phyloP scores from a whole-genome alignment of 2,329 filamentous ascomycete genomes.

The Colletotrichum spaethianum region DNA sequence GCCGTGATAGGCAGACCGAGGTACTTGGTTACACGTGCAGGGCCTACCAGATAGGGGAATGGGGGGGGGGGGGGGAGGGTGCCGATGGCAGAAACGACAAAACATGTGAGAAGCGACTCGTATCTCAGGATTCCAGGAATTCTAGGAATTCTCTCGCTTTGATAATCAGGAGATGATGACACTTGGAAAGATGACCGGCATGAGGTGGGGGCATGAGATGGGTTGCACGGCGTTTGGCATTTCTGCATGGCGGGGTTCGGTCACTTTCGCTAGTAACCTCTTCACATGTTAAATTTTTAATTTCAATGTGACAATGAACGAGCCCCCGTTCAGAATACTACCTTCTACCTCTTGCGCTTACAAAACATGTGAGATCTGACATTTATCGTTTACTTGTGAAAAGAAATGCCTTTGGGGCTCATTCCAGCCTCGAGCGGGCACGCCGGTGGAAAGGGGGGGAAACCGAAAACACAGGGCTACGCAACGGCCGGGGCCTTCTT shows the following conservation, averaged over 20 bases:
- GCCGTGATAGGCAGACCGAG: not conserved
- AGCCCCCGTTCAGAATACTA: not conserved
- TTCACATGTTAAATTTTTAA: not conserved
- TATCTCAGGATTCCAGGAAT: not conserved
- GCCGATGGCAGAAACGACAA: not conserved
- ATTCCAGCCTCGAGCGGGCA: not conserved
- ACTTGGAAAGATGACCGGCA: not conserved
- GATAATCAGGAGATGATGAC: not conserved
- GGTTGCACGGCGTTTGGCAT: not conserved
- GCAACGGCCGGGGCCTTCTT: conserved; percentile 26
- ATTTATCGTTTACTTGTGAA: not conserved
- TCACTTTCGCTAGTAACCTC: not conserved
- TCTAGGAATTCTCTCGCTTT: not conserved
- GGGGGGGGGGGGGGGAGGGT: not conserved
- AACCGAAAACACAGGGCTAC: not conserved
- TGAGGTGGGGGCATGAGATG: not conserved
- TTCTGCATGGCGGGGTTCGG: too few relatives aligned
- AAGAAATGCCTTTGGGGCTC: not conserved
- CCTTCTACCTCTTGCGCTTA: not conserved
- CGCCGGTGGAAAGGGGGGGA: not conserved
- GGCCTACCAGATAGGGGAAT: too few relatives aligned
- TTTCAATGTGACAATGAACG: not conserved
- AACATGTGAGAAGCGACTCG: not conserved
- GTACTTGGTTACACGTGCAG: not conserved
- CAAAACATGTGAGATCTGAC: not conserved